Conservation (phyloP, 2,329 filamentous ascomycete species). For the Fusarium pseudograminearum region DNA sequence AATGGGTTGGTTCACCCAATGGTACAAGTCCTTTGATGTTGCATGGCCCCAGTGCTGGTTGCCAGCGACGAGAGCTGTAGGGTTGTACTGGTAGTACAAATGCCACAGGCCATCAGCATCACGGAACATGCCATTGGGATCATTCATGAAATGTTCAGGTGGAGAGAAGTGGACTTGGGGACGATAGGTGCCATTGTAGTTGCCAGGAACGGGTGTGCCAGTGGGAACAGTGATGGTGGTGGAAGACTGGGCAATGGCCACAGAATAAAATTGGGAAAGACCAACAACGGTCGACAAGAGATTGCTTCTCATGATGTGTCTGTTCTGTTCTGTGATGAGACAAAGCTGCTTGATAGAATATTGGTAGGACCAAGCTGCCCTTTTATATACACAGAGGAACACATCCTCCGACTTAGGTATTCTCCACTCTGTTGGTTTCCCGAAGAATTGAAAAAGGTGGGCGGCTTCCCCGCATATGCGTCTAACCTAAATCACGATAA, state of each 20-base stretch:
- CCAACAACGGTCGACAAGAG: conserved; percentile 3
- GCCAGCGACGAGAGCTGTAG: conserved; percentile 59
- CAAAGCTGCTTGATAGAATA: neutral
- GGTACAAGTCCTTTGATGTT: conserved; percentile 70
- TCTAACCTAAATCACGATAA: neutral
- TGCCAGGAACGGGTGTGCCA: conserved; percentile 41
- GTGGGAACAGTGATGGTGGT: conserved; percentile 32
- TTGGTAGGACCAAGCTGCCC: neutral
- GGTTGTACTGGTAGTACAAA: conserved; percentile 72
- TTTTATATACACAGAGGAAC: neutral
- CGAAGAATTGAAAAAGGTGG: neutral
- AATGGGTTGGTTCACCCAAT: conserved; percentile 74
- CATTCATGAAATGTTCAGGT: conserved; percentile 67
- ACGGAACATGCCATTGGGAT: conserved; percentile 73
- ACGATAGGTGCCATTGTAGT: conserved; percentile 51
- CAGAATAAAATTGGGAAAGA: neutral
- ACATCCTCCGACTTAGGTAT: neutral
- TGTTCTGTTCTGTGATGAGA: neutral
- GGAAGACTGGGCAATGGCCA: neutral
- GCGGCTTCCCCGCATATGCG: neutral
- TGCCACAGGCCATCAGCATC: conserved; percentile 70
- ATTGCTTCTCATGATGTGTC: conserved; percentile 12
- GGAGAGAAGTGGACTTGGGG: conserved; percentile 69
- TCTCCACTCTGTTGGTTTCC: neutral
- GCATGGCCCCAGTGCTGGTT: conserved; percentile 77